These are phyloP conservation scores for Pseudoperonospora humuli DNA, from an alignment of 352 stramenopile genomes.

Conservation along the genomic window DNA sequence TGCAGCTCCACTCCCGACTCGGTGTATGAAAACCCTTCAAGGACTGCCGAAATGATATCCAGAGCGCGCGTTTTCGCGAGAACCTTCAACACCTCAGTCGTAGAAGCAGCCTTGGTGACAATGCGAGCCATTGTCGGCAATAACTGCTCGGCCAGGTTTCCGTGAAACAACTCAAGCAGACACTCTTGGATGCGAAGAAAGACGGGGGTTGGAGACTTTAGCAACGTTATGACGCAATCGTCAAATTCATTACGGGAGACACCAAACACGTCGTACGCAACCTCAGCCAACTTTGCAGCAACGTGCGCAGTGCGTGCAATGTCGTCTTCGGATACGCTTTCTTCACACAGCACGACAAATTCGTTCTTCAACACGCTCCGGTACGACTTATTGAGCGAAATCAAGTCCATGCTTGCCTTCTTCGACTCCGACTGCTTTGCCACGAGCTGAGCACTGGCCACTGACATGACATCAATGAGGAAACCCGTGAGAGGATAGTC, in stretches of 20 bases:
- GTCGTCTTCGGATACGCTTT: conserved; percentile 12
- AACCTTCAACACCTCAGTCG: conserved; percentile 34
- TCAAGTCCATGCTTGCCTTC: conserved; percentile 30
- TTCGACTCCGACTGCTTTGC: conserved; percentile 33
- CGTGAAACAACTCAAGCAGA: conserved; percentile 48
- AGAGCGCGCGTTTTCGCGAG: conserved; percentile 54
- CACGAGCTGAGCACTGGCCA: conserved; percentile 27
- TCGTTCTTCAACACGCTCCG: conserved; percentile 60
- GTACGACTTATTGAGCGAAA: conserved; percentile 40
- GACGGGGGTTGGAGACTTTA: conserved; percentile 48
- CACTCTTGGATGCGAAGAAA: conserved; percentile 60
- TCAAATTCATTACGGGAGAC: conserved; percentile 56
- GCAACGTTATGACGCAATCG: conserved; percentile 44
- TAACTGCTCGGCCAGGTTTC: conserved; percentile 38
- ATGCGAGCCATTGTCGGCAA: conserved; percentile 60
- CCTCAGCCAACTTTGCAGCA: conserved; percentile 43
- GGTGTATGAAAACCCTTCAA: conserved; percentile 40
- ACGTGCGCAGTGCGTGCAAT: conserved; percentile 23
- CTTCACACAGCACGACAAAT: conserved; percentile 41
- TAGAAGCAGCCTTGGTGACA: conserved; percentile 13
- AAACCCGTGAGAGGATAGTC: conserved; percentile 38
- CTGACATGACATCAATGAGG: conserved; percentile 47
- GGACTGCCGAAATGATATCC: conserved; percentile 57
- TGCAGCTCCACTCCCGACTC: conserved; percentile 33
- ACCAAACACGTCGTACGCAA: conserved; percentile 32